phyloP scores from a whole-genome alignment of 768 basidiomycete genomes.

The Hygrocybe punicea region DNA sequence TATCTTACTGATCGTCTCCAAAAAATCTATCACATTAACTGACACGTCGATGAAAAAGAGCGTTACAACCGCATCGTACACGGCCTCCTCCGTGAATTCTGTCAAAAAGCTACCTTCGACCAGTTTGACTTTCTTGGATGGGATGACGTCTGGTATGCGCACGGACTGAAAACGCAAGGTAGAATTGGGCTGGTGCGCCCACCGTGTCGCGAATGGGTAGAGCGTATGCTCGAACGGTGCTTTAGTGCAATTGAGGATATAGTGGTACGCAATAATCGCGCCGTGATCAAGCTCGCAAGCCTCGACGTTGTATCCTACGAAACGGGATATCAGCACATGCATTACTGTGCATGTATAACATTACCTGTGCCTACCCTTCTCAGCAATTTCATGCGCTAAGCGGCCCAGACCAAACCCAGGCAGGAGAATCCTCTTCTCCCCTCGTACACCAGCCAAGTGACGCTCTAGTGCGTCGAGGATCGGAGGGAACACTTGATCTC shows the following conservation, averaged over 20 bases:
- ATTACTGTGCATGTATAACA: not conserved
- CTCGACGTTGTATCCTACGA: not conserved
- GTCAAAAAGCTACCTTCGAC: conserved; percentile 2
- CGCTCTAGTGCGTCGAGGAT: conserved; percentile 1
- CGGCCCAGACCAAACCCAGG: conserved; percentile 3
- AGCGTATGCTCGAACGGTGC: conserved; percentile 2
- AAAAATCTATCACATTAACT: not conserved
- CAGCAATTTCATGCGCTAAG: conserved; percentile 3
- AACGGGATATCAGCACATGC: not conserved
- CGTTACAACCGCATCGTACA: conserved; percentile 4
- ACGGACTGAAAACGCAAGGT: not conserved
- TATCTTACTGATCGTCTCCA: conserved; percentile 1
- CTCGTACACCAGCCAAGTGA: not conserved
- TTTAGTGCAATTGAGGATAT: not conserved
- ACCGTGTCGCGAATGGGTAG: conserved; percentile 1
- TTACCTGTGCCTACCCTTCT: not conserved
- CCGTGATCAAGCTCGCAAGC: conserved; percentile 2
- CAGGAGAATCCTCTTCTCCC: not conserved
- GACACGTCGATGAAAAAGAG: conserved; percentile 7
- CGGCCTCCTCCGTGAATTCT: not conserved
- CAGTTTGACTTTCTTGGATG: not conserved
- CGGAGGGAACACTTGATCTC: not conserved
- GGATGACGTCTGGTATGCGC: not conserved
- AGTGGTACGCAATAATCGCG: not conserved
- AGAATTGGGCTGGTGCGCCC: conserved; percentile 3